phyloP scores from a whole-genome alignment of 345 rosid species.

The Arabidopsis arenosa region DNA sequence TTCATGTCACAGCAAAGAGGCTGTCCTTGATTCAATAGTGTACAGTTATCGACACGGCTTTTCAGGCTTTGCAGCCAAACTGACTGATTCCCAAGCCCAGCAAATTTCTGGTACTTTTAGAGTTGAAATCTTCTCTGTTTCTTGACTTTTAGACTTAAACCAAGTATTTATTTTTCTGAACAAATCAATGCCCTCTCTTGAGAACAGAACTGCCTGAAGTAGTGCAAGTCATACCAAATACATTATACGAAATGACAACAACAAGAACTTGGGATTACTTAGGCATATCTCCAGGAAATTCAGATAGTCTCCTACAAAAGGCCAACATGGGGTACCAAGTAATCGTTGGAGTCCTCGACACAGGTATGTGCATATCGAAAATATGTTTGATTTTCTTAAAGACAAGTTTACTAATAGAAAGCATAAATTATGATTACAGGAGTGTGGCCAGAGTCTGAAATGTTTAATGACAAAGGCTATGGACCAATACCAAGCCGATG shows the following conservation, averaged over 20 bases:
- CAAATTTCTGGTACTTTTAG: slow-evolving; percentile 49
- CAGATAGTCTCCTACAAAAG: slow-evolving; percentile 42
- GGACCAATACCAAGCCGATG: slow-evolving; percentile 38
- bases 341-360: slow-evolving; percentile 63
- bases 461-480: slow-evolving; percentile 31
- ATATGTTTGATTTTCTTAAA: not conserved
- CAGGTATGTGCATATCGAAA: slow-evolving; percentile 45
- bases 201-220: slow-evolving; percentile 61
- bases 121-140: not conserved
- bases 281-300: slow-evolving; percentile 50
- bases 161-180: not conserved
- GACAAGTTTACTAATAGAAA: not conserved
- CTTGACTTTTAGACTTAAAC: not conserved
- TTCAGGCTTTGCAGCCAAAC: slow-evolving; percentile 74
- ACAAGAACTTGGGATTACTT: slow-evolving; percentile 75
- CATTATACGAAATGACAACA: slow-evolving; percentile 58
- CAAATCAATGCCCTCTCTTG: not conserved
- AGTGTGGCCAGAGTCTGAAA: slow-evolving; percentile 39
- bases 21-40: slow-evolving; percentile 53
- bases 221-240: slow-evolving; percentile 61
- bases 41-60: slow-evolving; percentile 74
- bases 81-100: slow-evolving; percentile 59
- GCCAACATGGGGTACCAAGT: slow-evolving; percentile 64
- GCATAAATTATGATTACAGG: not conserved
- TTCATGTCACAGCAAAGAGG: slow-evolving; percentile 48